phyloP scores from a whole-genome alignment of 345 rosid genomes.

The Rhizophora apiculata region DNA sequence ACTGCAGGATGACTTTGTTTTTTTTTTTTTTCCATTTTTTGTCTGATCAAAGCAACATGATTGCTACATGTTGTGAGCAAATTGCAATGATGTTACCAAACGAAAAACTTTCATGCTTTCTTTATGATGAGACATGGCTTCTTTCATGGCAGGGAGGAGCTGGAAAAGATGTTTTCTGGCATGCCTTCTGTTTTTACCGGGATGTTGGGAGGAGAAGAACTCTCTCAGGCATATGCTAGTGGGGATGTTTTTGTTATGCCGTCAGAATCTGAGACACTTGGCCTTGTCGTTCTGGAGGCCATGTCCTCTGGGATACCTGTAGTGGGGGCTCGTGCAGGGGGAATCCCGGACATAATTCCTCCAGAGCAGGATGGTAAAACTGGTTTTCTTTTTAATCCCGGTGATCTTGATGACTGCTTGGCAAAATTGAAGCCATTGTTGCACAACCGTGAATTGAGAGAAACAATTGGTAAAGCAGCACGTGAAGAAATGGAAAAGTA shows the following conservation, averaged over 20 bases:
- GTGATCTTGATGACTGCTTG: constrained; percentile 83
- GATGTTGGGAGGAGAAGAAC: constrained; percentile 85
- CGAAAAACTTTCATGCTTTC: neutral
- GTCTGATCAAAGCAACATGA: neutral
- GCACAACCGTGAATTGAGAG: constrained; percentile 52
- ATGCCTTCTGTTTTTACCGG: constrained; percentile 95
- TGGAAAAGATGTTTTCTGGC: constrained; percentile 73
- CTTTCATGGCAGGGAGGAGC: constrained; percentile 61
- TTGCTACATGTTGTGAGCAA: too few relatives aligned
- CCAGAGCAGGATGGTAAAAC: constrained; percentile 84
- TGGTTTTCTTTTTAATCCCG: constrained; percentile 69
- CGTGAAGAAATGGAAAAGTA: constrained; percentile 86
- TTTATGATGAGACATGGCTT: constrained; percentile 3
- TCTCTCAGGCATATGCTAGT: constrained; percentile 94
- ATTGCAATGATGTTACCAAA: too few relatives aligned
- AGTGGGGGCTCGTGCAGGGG: constrained; percentile 91
- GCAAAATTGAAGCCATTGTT: constrained; percentile 58
- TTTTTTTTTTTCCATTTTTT: neutral
- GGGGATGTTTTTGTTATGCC: constrained; percentile 97
- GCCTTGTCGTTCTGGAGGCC: constrained; percentile 92
- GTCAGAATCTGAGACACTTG: constrained; percentile 95
- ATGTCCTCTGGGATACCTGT: constrained; percentile 96
- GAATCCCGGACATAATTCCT: constrained; percentile 93
- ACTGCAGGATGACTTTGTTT: too few relatives aligned
- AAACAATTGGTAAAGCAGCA: constrained; percentile 74